phyloP scores from a whole-genome alignment of 2,329 filamentous ascomycete genomes.

The Fusarium anthophilum region DNA sequence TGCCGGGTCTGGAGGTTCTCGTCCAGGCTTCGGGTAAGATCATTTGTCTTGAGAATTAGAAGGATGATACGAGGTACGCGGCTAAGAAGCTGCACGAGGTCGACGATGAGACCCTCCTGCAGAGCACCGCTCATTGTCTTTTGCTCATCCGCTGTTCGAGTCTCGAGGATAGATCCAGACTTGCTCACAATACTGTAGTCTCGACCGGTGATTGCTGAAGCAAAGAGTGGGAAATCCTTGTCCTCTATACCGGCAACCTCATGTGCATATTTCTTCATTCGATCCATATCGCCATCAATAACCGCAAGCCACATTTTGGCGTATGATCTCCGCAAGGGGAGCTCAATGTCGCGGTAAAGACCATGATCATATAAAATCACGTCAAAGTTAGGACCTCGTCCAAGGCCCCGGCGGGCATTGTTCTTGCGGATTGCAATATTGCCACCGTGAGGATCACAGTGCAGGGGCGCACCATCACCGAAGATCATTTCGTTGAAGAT shows the following conservation, averaged over 20 bases:
- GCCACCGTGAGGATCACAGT: conserved; percentile 96
- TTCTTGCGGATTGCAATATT: conserved; percentile 94
- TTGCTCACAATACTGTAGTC: conserved; percentile 82
- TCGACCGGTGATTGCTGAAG: conserved; percentile 92
- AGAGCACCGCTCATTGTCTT: conserved; percentile 85
- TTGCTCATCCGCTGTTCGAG: conserved; percentile 80
- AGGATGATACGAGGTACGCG: conserved; percentile 92
- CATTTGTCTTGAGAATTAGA: conserved; percentile 96
- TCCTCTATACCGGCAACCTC: conserved; percentile 91
- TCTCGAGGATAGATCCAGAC: conserved; percentile 63
- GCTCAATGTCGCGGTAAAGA: conserved; percentile 91
- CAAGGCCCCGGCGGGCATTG: conserved; percentile 59
- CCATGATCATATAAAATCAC: conserved; percentile 97
- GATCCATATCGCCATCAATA: conserved; percentile 84
- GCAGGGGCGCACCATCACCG: conserved; percentile 83
- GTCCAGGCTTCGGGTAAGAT: conserved; percentile 91
- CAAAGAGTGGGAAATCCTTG: conserved; percentile 93
- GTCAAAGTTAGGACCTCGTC: conserved; percentile 80
- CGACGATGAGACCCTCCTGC: conserved; percentile 86
- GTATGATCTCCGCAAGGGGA: conserved; percentile 81
- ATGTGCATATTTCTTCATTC: conserved; percentile 88
- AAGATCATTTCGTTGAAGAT: conserved; percentile 99
- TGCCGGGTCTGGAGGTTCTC: conserved; percentile 84
- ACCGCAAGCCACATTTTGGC: conserved; percentile 98
- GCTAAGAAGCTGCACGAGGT: conserved; percentile 87